Evolutionary conservation across 2,329 filamentous ascomycete genomes (phyloP).

Genomic region (Ustulina deusta): DNA sequence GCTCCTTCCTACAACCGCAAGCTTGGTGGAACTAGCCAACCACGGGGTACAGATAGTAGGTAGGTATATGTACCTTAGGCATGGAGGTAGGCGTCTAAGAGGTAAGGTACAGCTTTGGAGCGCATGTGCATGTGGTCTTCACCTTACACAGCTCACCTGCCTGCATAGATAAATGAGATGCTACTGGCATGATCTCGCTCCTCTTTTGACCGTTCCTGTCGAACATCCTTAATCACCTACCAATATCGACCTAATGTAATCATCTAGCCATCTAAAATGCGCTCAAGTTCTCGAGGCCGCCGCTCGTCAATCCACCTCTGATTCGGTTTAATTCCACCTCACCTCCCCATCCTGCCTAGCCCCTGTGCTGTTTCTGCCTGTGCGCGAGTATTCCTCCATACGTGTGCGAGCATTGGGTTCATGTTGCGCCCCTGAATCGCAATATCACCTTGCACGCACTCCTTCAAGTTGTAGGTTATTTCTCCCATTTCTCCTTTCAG

Average conservation of each 20-base stretch:
- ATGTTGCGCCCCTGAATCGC: slow-evolving; percentile 23
- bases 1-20: slow-evolving; percentile 15
- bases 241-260: not conserved
- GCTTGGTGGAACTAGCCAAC: not conserved
- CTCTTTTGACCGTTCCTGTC: slow-evolving; percentile 2
- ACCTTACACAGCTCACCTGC: not conserved
- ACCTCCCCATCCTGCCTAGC: not conserved
- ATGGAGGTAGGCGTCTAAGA: not conserved
- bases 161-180: not conserved
- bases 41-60: not conserved
- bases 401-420: not conserved
- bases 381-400: not conserved
- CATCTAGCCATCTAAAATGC: not conserved
- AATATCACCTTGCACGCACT: slow-evolving; percentile 20
- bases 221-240: not conserved
- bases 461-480: slow-evolving; percentile 14
- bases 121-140: not conserved
- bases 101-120: not conserved
- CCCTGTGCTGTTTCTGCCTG: slow-evolving; percentile 5
- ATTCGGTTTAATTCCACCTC: slow-evolving; percentile 8
- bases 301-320: slow-evolving; percentile 1
- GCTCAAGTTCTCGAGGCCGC: not conserved
- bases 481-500: not conserved
- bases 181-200: not conserved
- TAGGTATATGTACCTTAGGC: not conserved